These are phyloP conservation scores for Nigrograna mackinnonii DNA, from an alignment of 2,329 filamentous ascomycete species.

Conservation along the genomic window DNA sequence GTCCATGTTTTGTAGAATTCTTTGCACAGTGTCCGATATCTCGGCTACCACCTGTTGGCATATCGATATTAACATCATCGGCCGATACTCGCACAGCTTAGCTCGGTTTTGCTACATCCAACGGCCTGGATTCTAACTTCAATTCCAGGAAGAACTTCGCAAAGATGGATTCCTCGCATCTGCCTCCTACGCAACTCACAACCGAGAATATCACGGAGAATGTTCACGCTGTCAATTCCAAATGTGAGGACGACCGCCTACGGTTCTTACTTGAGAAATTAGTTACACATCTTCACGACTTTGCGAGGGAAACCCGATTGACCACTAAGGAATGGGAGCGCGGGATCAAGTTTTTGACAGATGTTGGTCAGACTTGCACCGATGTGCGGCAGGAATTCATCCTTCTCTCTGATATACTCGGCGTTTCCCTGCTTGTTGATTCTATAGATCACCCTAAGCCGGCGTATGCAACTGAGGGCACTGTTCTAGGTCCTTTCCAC, in stretches of 20 bases:
- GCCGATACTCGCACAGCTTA: no score
- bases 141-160: no score
- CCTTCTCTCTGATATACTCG: constrained; percentile 74
- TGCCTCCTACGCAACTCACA: no score
- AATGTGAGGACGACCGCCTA: constrained; percentile 64
- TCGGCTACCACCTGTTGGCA: no score
- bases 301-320: constrained; percentile 73
- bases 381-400: constrained; percentile 78
- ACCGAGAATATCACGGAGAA: constrained; percentile 78
- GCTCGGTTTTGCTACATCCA: no score
- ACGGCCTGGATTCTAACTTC: no score
- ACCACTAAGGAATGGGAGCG: constrained; percentile 76
- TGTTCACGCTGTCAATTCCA: constrained; percentile 71
- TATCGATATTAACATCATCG: no score
- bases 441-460: constrained; percentile 80
- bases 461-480: constrained; percentile 68
- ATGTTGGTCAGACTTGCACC: constrained; percentile 69
- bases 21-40: no score
- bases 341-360: constrained; percentile 68
- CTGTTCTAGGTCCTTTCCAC: constrained; percentile 78
- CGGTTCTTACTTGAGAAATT: constrained; percentile 57
- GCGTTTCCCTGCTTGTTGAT: constrained; percentile 75
- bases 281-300: constrained; percentile 76
- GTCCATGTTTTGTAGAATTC: no score
- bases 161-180: no score